Base-by-base conservation (phyloP, 2,329 filamentous ascomycete genomes). In the Penicillium sp. region DNA sequence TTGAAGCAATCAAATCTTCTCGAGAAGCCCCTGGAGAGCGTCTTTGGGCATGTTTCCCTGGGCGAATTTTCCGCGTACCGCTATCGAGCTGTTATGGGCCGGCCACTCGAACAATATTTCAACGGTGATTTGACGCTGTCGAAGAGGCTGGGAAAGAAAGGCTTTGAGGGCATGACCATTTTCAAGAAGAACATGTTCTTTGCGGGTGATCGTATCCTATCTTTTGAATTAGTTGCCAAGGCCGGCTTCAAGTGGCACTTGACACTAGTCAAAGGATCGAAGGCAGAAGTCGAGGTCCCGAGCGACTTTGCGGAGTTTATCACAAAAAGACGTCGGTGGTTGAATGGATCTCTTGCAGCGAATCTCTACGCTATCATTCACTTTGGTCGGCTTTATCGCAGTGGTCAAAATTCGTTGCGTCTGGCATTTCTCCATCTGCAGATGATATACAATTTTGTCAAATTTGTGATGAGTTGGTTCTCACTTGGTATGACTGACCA, bases 161-260 rank as follows among this genome's bases (percentile, higher is more conserved):
- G 94, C 86, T 97, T 97, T 71, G 94, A 98, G 76, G 93, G 93
- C 72, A 97, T 97, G 94, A 97, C 97, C 80, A 97, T 98, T 78
- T 98, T 98, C 90, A 97, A 97, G 84, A 97, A 97, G 87, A 98
- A 98, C 86, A 98, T 98, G 94, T 98, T 97, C 85, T 93, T 98
- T 87, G 94, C 94, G 78, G 94, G 97, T 81, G 94, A 98, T 88
- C 93, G 94, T 87, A 98, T 98, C 82, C 86, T 98, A 56, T 98
- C 94, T 83, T 98, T 97, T 84, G 94, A 98, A 78, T 83, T 98
- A 73, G 94, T 97, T 67, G 94, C 94, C 75, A 98, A 98, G 83
- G 93, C 94, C 57, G 94, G 94, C 65, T 95, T 94, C 73, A 98
- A 98, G 80, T 98, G 94, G 94, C 94, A 98, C 84, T 80, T 98